Base-by-base conservation (phyloP, 2,329 filamentous ascomycete genomes). In the Monosporascus sp. region DNA sequence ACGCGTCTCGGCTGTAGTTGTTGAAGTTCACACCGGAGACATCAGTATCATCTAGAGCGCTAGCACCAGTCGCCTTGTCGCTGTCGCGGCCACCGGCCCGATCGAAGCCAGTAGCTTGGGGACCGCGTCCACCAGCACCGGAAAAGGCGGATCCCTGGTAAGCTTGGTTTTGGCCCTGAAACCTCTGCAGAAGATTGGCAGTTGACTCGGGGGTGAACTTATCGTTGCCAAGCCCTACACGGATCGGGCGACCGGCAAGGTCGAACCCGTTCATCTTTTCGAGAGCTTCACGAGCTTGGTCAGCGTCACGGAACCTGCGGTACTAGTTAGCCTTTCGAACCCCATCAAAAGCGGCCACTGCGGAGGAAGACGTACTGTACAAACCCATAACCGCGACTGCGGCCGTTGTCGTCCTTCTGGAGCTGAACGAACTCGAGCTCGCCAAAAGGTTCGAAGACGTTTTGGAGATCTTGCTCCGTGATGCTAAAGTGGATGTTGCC, bases 181-280 rank as follows among this genome's bases (percentile, higher is more conserved):
- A 95, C 75, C 91, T 91, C 78, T 95, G 91, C 69, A 96, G 79
- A 70, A 96, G 84, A 76, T 90, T 92, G 72, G 91, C 88, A 74
- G 91, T 96, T 74, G 91, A 94, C 77, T 97, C 94, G 68, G 92
- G 89, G 75, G 92, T 97, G 76, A 97, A 97, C 84, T 97, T 97
- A 89, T 99, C 94, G 79, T 97, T 99, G 75, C 94, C 94, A 78
- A 99, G 90, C 74, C 94, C 94, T 73, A 99, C 95, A 70, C 94
- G 91, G 72, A 99, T 97, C 60, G 92, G 91, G 71, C 94, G 92
- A 74, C 92, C 92, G 66, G 94, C 94, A 64, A 99, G 86, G 75
- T 97, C 94, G 76, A 97, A 99, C 60, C 93, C 92, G 75, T 99
- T 99, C 93, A 99, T 97, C 76, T 97, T 96, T 73, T 97, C 91